Evolutionary conservation across 352 stramenopile genomes (phyloP).

Genomic region (Hyaloperonospora brassicae): DNA sequence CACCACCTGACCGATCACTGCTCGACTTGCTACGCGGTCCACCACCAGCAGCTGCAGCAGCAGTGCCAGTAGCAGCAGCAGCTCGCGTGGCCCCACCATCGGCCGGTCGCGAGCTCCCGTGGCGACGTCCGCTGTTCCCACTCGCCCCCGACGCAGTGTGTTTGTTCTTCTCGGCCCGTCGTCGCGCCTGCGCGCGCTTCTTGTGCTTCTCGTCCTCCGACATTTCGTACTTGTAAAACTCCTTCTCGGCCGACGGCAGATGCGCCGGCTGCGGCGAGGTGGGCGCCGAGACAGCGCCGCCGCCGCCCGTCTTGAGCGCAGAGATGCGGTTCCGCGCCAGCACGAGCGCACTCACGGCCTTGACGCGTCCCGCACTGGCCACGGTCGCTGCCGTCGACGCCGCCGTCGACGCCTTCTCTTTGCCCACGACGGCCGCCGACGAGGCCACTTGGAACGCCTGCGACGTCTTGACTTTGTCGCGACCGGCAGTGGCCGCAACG

Average conservation of each 20-base stretch:
- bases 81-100: not conserved
- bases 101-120: constrained; percentile 18
- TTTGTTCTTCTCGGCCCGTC: constrained; percentile 58
- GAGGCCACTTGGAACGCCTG: constrained; percentile 51
- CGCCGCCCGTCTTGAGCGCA: constrained; percentile 19
- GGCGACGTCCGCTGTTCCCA: constrained; percentile 7
- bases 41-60: not conserved
- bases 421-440: constrained; percentile 42
- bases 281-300: constrained; percentile 3
- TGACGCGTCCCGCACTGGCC: constrained; percentile 41
- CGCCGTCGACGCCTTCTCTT: constrained; percentile 43
- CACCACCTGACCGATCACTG: constrained; percentile 25
- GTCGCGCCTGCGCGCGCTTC: constrained; percentile 55
- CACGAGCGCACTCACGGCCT: constrained; percentile 42
- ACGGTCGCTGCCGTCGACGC: constrained; percentile 37
- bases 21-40: constrained; percentile 23
- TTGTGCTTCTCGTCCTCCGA: constrained; percentile 67
- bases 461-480: constrained; percentile 53
- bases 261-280: constrained; percentile 20
- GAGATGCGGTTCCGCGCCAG: constrained; percentile 54
- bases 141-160: constrained; percentile 14
- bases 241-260: constrained; percentile 45
- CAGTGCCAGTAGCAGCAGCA: too few relatives aligned
- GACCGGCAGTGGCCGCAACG: constrained; percentile 36
- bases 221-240: constrained; percentile 82